A percentile compares a stretch with the other conserved stretches of the same genome.
These are phyloP conservation scores for Ocimum tenuiflorum DNA, from an alignment of 257 asterid species.

Conservation along the genomic window DNA sequence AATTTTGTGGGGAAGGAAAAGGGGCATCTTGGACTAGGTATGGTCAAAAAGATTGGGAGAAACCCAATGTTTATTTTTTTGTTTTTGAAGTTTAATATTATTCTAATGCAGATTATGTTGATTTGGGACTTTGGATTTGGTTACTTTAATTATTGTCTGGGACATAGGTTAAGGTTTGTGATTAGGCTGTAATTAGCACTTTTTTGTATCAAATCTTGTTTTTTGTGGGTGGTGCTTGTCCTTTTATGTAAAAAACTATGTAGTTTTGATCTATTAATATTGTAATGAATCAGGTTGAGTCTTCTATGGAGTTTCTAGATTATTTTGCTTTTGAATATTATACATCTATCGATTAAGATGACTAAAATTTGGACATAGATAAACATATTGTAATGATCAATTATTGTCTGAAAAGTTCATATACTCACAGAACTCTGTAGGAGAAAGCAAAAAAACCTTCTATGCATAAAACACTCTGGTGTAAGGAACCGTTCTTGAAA, in stretches of 20 bases:
- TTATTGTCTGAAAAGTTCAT: background rate
- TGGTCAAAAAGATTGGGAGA: slow-evolving; percentile 44
- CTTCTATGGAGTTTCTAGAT: no score
- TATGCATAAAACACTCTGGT: background rate
- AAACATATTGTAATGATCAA: background rate
- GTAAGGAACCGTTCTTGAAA: background rate
- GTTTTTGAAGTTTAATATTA: background rate
- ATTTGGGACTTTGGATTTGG: slow-evolving; percentile 17
- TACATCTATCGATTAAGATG: no score
- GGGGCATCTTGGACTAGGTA: slow-evolving; percentile 44
- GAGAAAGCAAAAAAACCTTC: slow-evolving; percentile 11
- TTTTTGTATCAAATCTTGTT: background rate
- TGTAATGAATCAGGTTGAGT: no score
- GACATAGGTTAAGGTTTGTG: slow-evolving; percentile 16
- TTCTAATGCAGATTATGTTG: background rate
- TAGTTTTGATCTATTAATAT: background rate
- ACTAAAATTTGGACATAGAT: background rate
- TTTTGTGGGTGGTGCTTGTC: no score
- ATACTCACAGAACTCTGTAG: background rate
- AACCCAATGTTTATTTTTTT: slow-evolving; percentile 15
- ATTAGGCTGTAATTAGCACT: background rate
- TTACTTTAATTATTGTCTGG: background rate
- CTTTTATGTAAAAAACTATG: background rate
- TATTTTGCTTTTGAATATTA: no score
- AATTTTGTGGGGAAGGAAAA: slow-evolving; percentile 26